Conservation (phyloP, 2,329 filamentous ascomycete genomes). For the Colletotrichum navitas region DNA sequence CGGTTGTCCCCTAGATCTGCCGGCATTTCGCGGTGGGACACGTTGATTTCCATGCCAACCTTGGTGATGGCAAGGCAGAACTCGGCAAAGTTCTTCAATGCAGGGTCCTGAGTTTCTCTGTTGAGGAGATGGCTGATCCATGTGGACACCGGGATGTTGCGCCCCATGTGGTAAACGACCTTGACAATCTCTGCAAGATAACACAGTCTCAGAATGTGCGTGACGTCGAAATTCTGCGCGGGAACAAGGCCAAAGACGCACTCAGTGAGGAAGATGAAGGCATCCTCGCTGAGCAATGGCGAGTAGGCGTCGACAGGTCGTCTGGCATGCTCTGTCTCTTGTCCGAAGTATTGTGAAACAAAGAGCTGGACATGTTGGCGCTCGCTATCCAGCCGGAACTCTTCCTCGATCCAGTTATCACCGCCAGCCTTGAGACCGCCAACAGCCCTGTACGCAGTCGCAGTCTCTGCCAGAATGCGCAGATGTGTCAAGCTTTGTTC, state of each 20-base stretch:
- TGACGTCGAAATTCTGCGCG: conserved; percentile 78
- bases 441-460: conserved; percentile 84
- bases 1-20: conserved; percentile 53
- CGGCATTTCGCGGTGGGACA: conserved; percentile 49
- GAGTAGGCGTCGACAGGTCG: conserved; percentile 61
- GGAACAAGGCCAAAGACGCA: conserved; percentile 78
- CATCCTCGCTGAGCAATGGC: conserved; percentile 76
- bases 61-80: conserved; percentile 65
- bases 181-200: conserved; percentile 94
- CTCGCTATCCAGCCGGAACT: conserved; percentile 76
- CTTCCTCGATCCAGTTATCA: conserved; percentile 72
- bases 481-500: conserved; percentile 88
- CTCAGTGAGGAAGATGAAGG: conserved; percentile 86
- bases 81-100: conserved; percentile 66
- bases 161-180: conserved; percentile 72
- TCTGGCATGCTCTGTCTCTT: conserved; percentile 55
- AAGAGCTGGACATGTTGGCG: conserved; percentile 84
- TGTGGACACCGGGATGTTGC: conserved; percentile 63
- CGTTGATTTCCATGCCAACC: conserved; percentile 57
- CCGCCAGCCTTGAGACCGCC: conserved; percentile 74
- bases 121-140: conserved; percentile 63
- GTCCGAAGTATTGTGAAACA: conserved; percentile 66
- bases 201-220: conserved; percentile 85
- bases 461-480: conserved; percentile 89
- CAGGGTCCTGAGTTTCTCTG: conserved; percentile 58